Evolutionary conservation across 176 grass and related monocot genomes (phyloP).

Genomic region (Oryza punctata): DNA sequence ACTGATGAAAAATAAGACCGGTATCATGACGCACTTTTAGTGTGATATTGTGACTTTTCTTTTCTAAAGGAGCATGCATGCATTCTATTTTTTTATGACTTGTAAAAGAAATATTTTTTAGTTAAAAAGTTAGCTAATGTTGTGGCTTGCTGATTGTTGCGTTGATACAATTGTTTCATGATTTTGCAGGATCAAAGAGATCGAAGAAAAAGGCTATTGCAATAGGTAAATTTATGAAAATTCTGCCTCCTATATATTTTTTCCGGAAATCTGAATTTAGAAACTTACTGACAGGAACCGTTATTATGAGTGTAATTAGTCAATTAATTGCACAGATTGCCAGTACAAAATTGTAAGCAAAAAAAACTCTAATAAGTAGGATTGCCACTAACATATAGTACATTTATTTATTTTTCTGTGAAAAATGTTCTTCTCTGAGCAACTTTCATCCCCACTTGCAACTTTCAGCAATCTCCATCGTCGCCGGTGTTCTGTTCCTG

Average conservation of each 20-base stretch:
- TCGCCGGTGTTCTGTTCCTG: constrained; percentile 11
- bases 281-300: background rate
- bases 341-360: too few species aligned
- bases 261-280: background rate
- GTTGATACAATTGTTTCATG: background rate
- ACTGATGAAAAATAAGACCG: background rate
- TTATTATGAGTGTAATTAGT: too few species aligned
- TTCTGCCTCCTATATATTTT: background rate
- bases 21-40: background rate
- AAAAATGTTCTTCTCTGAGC: background rate
- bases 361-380: background rate
- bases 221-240: constrained; percentile 36
- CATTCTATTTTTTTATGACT: background rate
- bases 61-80: background rate
- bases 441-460: background rate
- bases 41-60: background rate
- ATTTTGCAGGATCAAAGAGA: constrained; percentile 20
- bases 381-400: background rate
- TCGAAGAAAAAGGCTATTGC: background rate
- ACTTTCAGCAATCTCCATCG: constrained; percentile 28
- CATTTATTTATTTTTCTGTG: background rate
- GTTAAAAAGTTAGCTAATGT: background rate
- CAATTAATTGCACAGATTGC: too few species aligned
- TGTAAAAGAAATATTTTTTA: background rate
- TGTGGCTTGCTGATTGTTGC: background rate